Evolutionary conservation across 2,329 filamentous ascomycete species (phyloP).

Genomic region (Pestalotiopsis sp.): DNA sequence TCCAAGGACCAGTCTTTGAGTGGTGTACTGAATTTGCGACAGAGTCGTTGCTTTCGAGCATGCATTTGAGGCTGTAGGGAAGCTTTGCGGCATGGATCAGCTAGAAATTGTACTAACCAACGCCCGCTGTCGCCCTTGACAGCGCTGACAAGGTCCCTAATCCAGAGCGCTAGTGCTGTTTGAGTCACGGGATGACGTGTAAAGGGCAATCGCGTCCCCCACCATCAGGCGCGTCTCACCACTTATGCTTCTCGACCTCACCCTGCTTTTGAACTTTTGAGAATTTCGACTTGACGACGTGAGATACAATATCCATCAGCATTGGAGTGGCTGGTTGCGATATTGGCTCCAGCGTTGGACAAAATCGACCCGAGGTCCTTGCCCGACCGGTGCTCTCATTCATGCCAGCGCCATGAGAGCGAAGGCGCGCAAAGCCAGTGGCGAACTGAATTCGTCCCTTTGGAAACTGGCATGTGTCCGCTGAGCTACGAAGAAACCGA

Average conservation of each 20-base stretch:
- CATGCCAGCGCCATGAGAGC: background rate
- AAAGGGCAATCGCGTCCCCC: constrained; percentile 22
- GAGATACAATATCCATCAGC: background rate
- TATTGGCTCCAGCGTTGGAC: background rate
- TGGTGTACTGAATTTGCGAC: background rate
- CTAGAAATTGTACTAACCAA: background rate
- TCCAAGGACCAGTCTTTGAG: background rate
- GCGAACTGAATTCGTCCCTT: background rate
- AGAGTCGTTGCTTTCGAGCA: too few relatives aligned
- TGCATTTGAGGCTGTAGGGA: background rate
- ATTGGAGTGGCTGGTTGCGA: background rate
- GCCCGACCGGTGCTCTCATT: background rate
- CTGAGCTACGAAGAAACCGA: constrained; percentile 15
- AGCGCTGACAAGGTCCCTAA: background rate
- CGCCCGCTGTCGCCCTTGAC: background rate
- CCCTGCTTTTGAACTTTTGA: too few relatives aligned
- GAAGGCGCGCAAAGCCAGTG: background rate
- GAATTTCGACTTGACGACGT: too few relatives aligned
- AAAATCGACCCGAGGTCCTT: background rate
- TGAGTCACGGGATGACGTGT: constrained; percentile 45
- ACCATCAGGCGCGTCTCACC: background rate
- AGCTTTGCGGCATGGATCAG: background rate
- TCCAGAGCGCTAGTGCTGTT: background rate
- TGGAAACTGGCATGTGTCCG: background rate
- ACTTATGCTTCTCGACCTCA: background rate